Conservation (phyloP, 306 rosid species). For the Lathyrus sativus region DNA sequence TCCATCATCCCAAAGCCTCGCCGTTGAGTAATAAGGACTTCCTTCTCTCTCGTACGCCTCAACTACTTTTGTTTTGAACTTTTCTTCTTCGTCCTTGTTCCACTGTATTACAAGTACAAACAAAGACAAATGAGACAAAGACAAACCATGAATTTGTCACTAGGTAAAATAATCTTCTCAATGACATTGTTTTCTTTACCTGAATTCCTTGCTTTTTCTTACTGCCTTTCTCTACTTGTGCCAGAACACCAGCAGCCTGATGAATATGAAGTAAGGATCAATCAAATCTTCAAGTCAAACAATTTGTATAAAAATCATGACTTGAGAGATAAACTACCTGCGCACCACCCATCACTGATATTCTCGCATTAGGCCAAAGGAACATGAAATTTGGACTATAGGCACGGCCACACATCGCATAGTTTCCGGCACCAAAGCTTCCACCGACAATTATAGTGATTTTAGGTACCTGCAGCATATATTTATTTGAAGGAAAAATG, state of each 20-base stretch:
- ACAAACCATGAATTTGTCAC: constrained; percentile 17
- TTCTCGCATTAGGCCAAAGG: constrained; percentile 95
- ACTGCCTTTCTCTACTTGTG: constrained; percentile 83
- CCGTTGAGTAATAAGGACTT: constrained; percentile 88
- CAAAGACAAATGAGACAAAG: constrained; percentile 30
- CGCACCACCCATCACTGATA: constrained; percentile 98
- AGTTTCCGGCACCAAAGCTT: constrained; percentile 97
- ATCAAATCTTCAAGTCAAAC: constrained; percentile 6
- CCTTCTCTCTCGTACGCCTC: constrained; percentile 89
- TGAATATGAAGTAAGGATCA: constrained; percentile 25
- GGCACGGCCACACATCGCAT: constrained; percentile 99
- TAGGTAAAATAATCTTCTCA: not conserved
- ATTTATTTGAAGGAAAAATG: constrained; percentile 32
- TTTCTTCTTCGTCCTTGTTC: constrained; percentile 88
- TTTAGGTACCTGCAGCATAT: constrained; percentile 78
- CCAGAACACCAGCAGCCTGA: constrained; percentile 95
- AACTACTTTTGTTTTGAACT: constrained; percentile 69
- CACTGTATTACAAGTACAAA: constrained; percentile 50
- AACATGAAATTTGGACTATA: constrained; percentile 93
- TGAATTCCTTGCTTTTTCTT: constrained; percentile 91
- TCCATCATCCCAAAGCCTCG: constrained; percentile 96
- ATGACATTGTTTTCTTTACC: constrained; percentile 48
- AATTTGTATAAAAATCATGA: constrained; percentile 20
- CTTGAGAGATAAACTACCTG: constrained; percentile 61
- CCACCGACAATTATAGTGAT: constrained; percentile 89